Base-by-base conservation (phyloP, 331 rosid species). In the Pyracantha coccinea region DNA sequence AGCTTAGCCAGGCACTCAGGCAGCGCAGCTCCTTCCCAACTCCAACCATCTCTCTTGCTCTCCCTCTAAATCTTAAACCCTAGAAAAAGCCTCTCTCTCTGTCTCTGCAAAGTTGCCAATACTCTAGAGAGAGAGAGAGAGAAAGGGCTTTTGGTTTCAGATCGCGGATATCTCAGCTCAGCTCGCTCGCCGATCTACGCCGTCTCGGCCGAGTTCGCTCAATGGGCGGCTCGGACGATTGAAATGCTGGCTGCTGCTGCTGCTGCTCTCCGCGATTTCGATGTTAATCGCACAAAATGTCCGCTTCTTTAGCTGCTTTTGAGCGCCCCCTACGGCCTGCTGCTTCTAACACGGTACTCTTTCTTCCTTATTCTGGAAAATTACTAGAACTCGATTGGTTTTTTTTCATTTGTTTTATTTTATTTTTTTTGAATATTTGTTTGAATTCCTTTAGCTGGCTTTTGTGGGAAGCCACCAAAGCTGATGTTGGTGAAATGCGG, bases 301-400 rank as follows among this genome's bases (percentile, higher is more conserved):
- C 99, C 71, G 92, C 99, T 82, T 38, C 45, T 38, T 83, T 88
- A 72, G 92, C 96, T 53, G 87, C 98, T 78, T 89, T 90, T 73
- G 99, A 95, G 83, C 93, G 97, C 57, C 98, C 92, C 33, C 55
- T 50, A 16, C 75, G 97, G 57, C 91, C 87, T 9, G 97, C 82
- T 41, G 83, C 86, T 75, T 88, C 91, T 3, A 95, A 90, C 57
- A 85, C 98, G 89, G 99, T 95, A 86, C 82, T 15, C 19, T 17
- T 50, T 75, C 21, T 50, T 50, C 20, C 55, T 6, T 50, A 50
- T 38, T 38, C 44, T 38, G 44, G 44, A 38, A 38, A 50, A 16
- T 50, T 6, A 50, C 20, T 50, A 50, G 65, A 68, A 70, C 44
- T 64, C 66, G 61, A 66, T 70, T 35, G 14, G 0, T 29, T 38